Evolutionary conservation across 352 stramenopile species (phyloP).

Genomic region (Phytophthora cryptogea): DNA sequence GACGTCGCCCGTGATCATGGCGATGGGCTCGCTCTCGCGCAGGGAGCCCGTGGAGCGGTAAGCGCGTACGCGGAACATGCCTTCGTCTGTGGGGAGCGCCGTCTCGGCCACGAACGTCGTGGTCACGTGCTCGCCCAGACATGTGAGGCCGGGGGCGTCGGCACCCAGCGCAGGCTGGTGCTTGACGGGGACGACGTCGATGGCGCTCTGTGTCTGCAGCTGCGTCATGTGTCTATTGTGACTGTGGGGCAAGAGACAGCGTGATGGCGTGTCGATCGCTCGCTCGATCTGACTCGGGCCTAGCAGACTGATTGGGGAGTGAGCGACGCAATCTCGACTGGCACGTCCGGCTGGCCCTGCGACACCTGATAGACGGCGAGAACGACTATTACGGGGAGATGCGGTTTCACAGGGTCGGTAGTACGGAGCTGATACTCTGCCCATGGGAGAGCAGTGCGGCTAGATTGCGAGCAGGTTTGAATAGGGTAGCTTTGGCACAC

Average conservation of each 20-base stretch:
- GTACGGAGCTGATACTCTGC: not conserved
- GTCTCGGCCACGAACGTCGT: conserved; percentile 89
- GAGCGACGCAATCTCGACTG: conserved; percentile 28
- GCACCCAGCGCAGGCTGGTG: conserved; percentile 30
- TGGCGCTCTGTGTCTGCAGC: conserved; percentile 8
- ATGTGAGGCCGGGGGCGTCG: conserved; percentile 73
- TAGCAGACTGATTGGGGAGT: conserved; percentile 41
- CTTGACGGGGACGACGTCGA: conserved; percentile 26
- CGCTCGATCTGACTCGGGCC: conserved; percentile 23
- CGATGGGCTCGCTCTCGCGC: conserved; percentile 85
- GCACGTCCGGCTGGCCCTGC: conserved; percentile 10
- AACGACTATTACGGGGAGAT: conserved; percentile 3
- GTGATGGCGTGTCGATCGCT: not conserved
- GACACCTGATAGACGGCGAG: not conserved
- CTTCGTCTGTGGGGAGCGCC: conserved; percentile 76
- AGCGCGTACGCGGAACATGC: conserved; percentile 84
- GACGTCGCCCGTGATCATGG: conserved; percentile 85
- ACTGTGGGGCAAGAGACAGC: conserved; percentile 10
- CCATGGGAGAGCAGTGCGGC: conserved; percentile 1
- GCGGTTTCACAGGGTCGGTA: not conserved
- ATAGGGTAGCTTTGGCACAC: no score
- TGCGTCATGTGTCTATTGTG: conserved; percentile 24
- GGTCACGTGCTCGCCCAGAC: conserved; percentile 67
- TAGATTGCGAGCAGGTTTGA: not conserved
- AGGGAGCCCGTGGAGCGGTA: conserved; percentile 83